phyloP scores from a whole-genome alignment of 306 rosid species.

The Senna tora region DNA sequence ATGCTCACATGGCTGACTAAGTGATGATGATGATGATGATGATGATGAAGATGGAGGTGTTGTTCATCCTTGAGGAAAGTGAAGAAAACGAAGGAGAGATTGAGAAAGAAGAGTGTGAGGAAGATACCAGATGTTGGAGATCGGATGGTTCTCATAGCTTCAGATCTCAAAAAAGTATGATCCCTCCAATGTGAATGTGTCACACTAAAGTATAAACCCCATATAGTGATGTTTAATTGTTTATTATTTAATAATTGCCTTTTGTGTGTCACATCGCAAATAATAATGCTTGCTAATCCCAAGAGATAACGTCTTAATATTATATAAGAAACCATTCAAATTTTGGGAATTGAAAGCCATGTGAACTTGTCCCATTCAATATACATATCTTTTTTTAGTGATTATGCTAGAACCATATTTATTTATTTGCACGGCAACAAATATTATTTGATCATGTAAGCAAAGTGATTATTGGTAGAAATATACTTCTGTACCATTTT shows the following conservation, averaged over 20 bases:
- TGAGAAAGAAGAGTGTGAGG: constrained; percentile 15
- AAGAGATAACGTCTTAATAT: no score
- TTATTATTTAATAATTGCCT: neutral
- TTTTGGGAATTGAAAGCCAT: neutral
- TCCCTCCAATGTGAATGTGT: no score
- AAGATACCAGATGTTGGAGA: constrained; percentile 13
- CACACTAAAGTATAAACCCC: neutral
- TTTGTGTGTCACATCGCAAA: neutral
- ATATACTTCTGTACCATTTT: no score
- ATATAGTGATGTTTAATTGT: neutral
- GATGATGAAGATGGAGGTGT: no score
- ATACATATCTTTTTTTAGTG: no score
- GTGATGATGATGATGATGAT: no score
- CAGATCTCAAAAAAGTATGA: neutral
- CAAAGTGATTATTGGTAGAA: neutral
- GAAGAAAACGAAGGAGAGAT: constrained; percentile 35
- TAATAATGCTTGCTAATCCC: no score
- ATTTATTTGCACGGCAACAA: neutral
- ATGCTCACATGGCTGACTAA: neutral
- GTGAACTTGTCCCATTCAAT: neutral
- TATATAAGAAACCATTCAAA: neutral
- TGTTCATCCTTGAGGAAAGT: constrained; percentile 28
- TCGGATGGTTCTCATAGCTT: constrained; percentile 16
- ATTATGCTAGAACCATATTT: no score
- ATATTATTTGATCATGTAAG: neutral